phyloP scores from a whole-genome alignment of 148 eudicot species.

The Hydrangea macrophylla region DNA sequence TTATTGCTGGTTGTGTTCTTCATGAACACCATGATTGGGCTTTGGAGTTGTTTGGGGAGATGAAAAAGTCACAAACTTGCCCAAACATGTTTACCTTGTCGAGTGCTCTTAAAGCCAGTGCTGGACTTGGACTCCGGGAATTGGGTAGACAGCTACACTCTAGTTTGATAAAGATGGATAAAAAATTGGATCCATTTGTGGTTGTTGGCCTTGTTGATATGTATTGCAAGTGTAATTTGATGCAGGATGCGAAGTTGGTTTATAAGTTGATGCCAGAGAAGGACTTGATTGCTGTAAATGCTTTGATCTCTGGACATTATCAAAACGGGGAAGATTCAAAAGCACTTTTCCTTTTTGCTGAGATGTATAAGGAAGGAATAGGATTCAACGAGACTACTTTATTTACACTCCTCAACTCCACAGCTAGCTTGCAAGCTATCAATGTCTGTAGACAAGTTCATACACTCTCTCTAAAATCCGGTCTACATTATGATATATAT shows the following conservation, averaged over 20 bases:
- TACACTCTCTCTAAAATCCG: no score
- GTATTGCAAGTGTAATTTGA: constrained; percentile 40
- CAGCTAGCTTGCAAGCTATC: no score
- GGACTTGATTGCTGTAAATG: no score
- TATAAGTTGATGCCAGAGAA: constrained; percentile 32
- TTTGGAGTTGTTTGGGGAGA: no score
- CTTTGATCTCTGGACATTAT: no score
- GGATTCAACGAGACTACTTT: constrained; percentile 63
- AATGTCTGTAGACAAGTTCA: no score
- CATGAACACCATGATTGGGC: no score
- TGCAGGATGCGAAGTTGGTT: constrained; percentile 50
- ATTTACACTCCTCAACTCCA: no score
- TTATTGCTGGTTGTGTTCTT: no score
- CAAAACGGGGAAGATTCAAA: constrained; percentile 35
- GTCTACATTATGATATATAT: constrained; percentile 38
- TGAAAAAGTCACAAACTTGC: constrained; percentile 29
- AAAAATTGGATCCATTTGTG: no score
- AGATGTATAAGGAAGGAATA: constrained; percentile 39
- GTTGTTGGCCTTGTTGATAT: no score
- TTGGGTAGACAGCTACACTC: constrained; percentile 70
- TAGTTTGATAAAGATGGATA: no score
- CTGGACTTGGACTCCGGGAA: constrained; percentile 43
- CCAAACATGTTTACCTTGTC: constrained; percentile 52
- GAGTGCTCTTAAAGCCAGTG: constrained; percentile 64
- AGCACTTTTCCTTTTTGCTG: constrained; percentile 42